Percentiles rank a stretch among this genome's conserved stretches.
These are phyloP conservation scores for Rhododendron molle DNA, from an alignment of 148 eudicot species.

Conservation along the genomic window DNA sequence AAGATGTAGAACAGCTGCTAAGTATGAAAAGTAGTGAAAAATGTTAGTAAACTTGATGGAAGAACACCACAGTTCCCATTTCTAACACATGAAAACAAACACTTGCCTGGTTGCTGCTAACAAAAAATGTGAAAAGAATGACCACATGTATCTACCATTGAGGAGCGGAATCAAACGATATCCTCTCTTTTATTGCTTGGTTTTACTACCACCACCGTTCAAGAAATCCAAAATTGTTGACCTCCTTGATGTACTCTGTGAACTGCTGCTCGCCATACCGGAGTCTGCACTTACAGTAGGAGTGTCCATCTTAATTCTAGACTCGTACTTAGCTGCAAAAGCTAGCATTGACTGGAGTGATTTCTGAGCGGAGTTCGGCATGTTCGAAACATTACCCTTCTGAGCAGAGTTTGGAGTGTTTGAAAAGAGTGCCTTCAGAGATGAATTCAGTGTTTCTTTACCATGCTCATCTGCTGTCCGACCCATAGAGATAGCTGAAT, in stretches of 20 bases:
- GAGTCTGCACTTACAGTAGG: conserved; percentile 7
- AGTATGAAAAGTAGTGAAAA: background rate
- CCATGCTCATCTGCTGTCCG: conserved; percentile 2
- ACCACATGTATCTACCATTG: background rate
- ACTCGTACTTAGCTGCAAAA: conserved; percentile 54
- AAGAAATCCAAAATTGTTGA: conserved; percentile 30
- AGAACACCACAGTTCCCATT: background rate
- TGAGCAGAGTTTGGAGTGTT: conserved; percentile 17
- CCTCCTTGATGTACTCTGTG: conserved; percentile 16
- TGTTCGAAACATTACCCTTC: conserved; percentile 20
- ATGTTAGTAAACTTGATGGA: background rate
- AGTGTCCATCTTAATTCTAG: conserved; percentile 35
- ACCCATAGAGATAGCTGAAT: conserved; percentile 8
- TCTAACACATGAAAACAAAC: background rate
- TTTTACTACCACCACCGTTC: conserved; percentile 9
- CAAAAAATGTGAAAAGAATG: background rate
- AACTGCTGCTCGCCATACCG: conserved; percentile 13
- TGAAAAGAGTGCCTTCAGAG: conserved; percentile 19
- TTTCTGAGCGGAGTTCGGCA: conserved; percentile 35
- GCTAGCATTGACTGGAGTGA: conserved; percentile 64
- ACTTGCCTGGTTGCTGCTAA: conserved; percentile 3
- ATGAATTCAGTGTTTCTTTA: conserved; percentile 17
- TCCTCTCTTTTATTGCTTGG: conserved; percentile 9
- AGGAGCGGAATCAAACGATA: background rate
- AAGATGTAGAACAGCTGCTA: background rate